A percentile compares a stretch with the other conserved stretches of the same genome.
These are phyloP conservation scores for Fusarium sterilihyphosum DNA, from an alignment of 2,329 filamentous ascomycete genomes.

Conservation along the genomic window DNA sequence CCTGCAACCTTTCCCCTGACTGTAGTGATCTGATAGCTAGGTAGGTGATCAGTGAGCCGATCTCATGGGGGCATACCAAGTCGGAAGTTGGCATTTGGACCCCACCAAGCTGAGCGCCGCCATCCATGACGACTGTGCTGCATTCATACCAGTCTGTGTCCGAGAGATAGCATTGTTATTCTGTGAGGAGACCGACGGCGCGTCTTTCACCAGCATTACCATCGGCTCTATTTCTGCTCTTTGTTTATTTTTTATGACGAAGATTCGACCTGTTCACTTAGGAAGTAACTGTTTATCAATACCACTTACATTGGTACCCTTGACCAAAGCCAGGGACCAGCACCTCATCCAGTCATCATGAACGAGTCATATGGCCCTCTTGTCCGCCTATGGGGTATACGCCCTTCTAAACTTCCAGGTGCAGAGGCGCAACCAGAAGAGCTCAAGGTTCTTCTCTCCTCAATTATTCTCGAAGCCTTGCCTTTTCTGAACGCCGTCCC, in stretches of 20 bases:
- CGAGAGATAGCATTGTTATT: neutral
- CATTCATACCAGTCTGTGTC: neutral
- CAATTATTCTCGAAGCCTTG: constrained; percentile 66
- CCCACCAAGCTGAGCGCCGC: constrained; percentile 18
- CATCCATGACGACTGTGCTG: constrained; percentile 31
- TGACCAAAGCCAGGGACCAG: neutral
- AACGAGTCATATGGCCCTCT: constrained; percentile 54
- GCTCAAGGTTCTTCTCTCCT: constrained; percentile 61
- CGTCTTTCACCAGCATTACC: neutral
- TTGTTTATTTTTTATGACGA: neutral
- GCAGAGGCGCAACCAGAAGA: constrained; percentile 52
- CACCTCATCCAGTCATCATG: constrained; percentile 21
- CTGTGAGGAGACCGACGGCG: neutral
- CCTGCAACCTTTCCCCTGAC: neutral
- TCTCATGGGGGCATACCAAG: constrained; percentile 14
- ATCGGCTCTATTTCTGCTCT: neutral
- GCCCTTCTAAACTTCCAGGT: constrained; percentile 58
- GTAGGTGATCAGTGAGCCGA: neutral
- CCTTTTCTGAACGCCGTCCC: constrained; percentile 67
- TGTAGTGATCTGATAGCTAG: neutral
- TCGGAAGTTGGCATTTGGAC: constrained; percentile 26
- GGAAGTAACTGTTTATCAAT: neutral
- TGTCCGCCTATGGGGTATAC: constrained; percentile 64
- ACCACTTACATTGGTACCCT: constrained; percentile 3
- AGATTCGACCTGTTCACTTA: neutral